Evolutionary conservation across 2,329 filamentous ascomycete species (phyloP).

Genomic region (Sarocladiaceae sp.): DNA sequence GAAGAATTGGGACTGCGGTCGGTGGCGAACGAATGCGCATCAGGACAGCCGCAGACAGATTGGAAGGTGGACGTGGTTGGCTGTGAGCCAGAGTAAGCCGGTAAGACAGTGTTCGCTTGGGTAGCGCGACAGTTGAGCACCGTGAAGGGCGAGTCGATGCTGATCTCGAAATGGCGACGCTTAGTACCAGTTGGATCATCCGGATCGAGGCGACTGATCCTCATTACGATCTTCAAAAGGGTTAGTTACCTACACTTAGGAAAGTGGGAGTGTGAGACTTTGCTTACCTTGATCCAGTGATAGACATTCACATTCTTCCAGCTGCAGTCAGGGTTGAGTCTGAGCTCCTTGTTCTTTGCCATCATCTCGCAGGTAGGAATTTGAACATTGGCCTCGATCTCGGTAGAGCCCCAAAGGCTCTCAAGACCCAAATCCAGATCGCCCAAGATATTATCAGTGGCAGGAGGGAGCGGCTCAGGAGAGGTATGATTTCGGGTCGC

Average conservation of each 20-base stretch:
- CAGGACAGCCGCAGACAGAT: constrained; percentile 47
- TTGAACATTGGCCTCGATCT: constrained; percentile 92
- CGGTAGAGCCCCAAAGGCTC: constrained; percentile 74
- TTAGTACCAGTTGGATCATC: constrained; percentile 66
- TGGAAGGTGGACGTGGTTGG: constrained; percentile 39
- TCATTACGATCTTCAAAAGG: constrained; percentile 69
- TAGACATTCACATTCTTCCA: constrained; percentile 92
- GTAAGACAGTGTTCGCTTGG: constrained; percentile 78
- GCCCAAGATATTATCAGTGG: constrained; percentile 68
- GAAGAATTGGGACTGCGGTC: constrained; percentile 65
- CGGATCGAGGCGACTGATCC: constrained; percentile 76
- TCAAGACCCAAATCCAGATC: constrained; percentile 67
- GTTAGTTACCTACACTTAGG: constrained; percentile 12
- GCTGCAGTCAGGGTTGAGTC: constrained; percentile 82
- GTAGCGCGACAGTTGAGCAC: constrained; percentile 92
- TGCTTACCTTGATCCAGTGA: constrained; percentile 86
- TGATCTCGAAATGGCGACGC: constrained; percentile 88
- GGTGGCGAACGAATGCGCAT: constrained; percentile 42
- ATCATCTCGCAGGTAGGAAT: constrained; percentile 84
- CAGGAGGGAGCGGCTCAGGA: constrained; percentile 40
- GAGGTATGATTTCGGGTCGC: constrained; percentile 34
- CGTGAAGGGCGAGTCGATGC: constrained; percentile 91
- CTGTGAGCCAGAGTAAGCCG: constrained; percentile 61
- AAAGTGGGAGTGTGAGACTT: neutral
- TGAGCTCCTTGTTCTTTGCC: constrained; percentile 60